Percentiles rank a stretch among this genome's conserved stretches.
Conservation (phyloP, 768 basidiomycete species). For the Phaffia tasmanica region DNA sequence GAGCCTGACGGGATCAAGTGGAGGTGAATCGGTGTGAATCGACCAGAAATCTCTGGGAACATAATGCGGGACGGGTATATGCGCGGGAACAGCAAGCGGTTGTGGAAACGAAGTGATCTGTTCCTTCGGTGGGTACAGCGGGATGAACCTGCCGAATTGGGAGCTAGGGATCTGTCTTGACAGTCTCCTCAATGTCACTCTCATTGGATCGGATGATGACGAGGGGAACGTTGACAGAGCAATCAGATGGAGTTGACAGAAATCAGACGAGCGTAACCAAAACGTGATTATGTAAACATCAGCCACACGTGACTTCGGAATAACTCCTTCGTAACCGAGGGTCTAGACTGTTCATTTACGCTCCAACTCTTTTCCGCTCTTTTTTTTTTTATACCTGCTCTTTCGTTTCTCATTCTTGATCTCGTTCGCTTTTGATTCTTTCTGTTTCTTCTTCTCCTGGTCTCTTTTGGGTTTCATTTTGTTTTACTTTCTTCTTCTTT, state of each 20-base stretch:
- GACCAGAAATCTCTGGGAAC: slow-evolving; percentile 37
- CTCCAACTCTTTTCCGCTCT: neutral
- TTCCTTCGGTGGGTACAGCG: slow-evolving; percentile 3
- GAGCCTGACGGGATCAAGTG: neutral
- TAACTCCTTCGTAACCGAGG: too few species aligned
- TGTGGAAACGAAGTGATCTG: slow-evolving; percentile 26
- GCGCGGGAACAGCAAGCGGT: slow-evolving; percentile 44
- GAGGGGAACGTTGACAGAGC: neutral
- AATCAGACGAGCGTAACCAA: neutral
- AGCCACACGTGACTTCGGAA: too few species aligned
- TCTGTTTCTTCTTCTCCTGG: neutral
- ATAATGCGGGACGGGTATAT: slow-evolving; percentile 53
- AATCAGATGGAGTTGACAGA: neutral
- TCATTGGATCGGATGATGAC: neutral
- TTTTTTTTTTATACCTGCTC: neutral
- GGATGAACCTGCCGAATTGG: slow-evolving; percentile 14
- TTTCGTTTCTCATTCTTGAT: neutral
- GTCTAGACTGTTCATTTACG: too few species aligned
- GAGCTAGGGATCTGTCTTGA: slow-evolving; percentile 1
- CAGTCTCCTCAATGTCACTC: too few species aligned
- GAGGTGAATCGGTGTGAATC: slow-evolving; percentile 13
- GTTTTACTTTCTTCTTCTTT: neutral
- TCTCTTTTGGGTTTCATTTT: neutral
- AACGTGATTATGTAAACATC: neutral
- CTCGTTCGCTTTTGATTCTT: neutral